Conservation (phyloP, 1,139 yeast genomes). For the Suhomyces atakaporum region DNA sequence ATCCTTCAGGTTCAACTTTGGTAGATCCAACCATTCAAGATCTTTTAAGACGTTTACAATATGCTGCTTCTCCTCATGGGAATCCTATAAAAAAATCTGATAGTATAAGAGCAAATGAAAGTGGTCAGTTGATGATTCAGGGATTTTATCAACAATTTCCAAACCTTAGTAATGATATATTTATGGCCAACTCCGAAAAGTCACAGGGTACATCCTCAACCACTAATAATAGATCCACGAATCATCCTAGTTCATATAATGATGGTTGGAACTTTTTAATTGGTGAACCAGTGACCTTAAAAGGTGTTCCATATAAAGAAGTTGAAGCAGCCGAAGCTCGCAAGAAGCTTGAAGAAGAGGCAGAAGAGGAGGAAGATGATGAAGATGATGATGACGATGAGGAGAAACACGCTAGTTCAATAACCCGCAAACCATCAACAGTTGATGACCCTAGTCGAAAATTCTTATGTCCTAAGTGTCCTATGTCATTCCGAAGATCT, state of each 20-base stretch:
- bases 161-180: conserved; percentile 45
- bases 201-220: conserved; percentile 3
- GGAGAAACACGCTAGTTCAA: conserved; percentile 9
- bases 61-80: conserved; percentile 55
- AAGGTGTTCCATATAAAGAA: conserved; percentile 12
- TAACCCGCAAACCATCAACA: neutral
- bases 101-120: conserved; percentile 39
- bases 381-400: conserved; percentile 16
- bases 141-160: conserved; percentile 47
- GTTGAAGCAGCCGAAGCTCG: conserved; percentile 1
- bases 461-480: conserved; percentile 51
- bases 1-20: conserved; percentile 19
- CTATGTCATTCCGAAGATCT: conserved; percentile 60
- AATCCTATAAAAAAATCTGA: conserved; percentile 44
- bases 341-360: conserved; percentile 4
- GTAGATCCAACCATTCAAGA: conserved; percentile 60
- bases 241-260: conserved; percentile 23
- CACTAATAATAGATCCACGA: conserved; percentile 7
- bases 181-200: conserved; percentile 19
- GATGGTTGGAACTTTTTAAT: conserved; percentile 42
- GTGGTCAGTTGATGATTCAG: conserved; percentile 48
- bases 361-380: conserved; percentile 10
- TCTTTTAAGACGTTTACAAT: conserved; percentile 51
- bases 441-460: conserved; percentile 29
- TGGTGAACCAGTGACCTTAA: conserved; percentile 27